These are phyloP conservation scores for Erythrobasidium yunnanense DNA, from an alignment of 768 basidiomycete genomes.

Conservation along the genomic window DNA sequence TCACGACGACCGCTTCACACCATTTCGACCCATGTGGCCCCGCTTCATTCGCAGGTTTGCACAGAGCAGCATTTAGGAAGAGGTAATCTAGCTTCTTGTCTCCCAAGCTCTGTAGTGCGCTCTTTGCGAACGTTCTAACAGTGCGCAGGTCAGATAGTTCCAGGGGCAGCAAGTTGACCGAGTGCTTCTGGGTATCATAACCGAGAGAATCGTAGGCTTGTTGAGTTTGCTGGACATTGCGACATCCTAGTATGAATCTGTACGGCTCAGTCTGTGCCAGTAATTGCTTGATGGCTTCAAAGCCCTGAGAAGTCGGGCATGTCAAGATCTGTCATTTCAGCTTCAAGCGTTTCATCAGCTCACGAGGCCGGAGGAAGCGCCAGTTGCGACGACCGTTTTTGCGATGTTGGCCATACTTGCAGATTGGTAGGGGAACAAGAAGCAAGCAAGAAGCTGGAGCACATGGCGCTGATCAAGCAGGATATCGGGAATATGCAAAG, in stretches of 20 bases:
- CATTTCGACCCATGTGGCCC: slow-evolving; percentile 3
- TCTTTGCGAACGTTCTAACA: background rate
- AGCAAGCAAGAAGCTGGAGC: background rate
- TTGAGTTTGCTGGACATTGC: background rate
- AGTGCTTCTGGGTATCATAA: background rate
- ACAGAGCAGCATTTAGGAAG: background rate
- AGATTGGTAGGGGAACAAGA: background rate
- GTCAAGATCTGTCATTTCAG: too few species aligned
- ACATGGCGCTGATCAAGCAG: background rate
- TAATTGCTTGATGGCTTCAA: background rate
- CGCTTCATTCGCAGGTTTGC: background rate
- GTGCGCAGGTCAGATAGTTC: background rate
- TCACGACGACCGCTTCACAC: background rate
- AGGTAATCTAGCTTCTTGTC: background rate
- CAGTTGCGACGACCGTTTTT: background rate
- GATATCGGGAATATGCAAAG: too few species aligned
- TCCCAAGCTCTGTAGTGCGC: background rate
- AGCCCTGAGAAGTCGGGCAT: background rate
- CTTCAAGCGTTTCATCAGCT: background rate
- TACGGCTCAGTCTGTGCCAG: background rate
- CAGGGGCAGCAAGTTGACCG: background rate
- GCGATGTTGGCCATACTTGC: background rate
- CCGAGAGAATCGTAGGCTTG: background rate
- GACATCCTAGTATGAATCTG: background rate
- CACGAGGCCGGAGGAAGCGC: background rate